phyloP scores from a whole-genome alignment of 2,329 filamentous ascomycete species.

The Fonsecaea erecta region DNA sequence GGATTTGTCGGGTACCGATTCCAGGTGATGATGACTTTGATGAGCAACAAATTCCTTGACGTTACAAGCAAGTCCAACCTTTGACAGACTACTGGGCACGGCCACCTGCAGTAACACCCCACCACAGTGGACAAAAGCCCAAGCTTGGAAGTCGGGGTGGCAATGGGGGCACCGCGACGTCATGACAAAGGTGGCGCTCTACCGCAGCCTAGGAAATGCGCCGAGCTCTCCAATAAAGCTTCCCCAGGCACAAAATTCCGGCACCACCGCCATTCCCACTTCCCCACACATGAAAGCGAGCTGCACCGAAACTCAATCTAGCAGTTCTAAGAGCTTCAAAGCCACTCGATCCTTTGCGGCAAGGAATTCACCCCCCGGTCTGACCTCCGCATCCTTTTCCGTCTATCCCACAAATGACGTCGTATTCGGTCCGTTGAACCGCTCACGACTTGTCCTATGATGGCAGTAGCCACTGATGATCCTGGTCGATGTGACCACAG shows the following conservation, averaged over 20 bases:
- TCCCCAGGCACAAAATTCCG: neutral
- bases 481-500: conserved; percentile 15
- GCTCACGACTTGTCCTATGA: conserved; percentile 14
- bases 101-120: neutral
- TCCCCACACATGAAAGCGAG: conserved; percentile 5
- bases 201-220: neutral
- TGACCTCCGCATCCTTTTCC: conserved; percentile 18
- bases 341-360: conserved; percentile 6
- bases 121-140: no score
- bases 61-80: conserved; percentile 10
- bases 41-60: conserved; percentile 6
- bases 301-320: conserved; percentile 11
- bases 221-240: neutral
- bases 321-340: conserved; percentile 13
- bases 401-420: conserved; percentile 24
- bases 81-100: neutral
- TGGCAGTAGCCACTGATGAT: neutral
- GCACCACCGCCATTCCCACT: neutral
- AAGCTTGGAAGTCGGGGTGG: conserved; percentile 1
- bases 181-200: conserved; percentile 16
- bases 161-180: neutral
- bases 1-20: neutral
- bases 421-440: conserved; percentile 10
- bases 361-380: neutral
- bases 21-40: neutral